A percentile compares a stretch with the other conserved stretches of the same genome.
Evolutionary conservation across 192 early-diverging fungal species (phyloP).

Genomic region (Pilobolus umbonatus): DNA sequence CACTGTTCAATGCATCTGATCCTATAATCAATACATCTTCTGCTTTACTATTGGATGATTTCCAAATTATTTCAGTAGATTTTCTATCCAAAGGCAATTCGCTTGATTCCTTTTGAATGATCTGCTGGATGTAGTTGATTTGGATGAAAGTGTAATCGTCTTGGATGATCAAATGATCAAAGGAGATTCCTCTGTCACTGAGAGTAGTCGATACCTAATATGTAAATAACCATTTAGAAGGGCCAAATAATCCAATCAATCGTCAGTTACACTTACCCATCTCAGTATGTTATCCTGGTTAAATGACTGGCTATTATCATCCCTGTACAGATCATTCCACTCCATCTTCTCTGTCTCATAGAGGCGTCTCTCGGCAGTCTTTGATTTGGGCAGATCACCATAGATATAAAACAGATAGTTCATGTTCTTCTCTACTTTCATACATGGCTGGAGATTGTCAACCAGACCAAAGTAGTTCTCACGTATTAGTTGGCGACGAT

Average conservation of each 20-base stretch:
- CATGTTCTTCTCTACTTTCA: slow-evolving; percentile 30
- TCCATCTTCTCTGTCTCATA: slow-evolving; percentile 50
- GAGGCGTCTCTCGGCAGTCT: slow-evolving; percentile 26
- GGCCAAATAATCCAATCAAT: neutral
- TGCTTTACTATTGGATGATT: slow-evolving; percentile 10
- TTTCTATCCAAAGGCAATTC: neutral
- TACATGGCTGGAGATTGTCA: slow-evolving; percentile 50
- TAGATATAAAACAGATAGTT: slow-evolving; percentile 46
- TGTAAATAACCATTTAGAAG: neutral
- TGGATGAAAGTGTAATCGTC: slow-evolving; percentile 34
- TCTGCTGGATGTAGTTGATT: slow-evolving; percentile 22
- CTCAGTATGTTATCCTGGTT: slow-evolving; percentile 17
- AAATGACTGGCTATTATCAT: neutral
- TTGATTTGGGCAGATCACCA: slow-evolving; percentile 27
- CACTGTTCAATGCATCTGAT: slow-evolving; percentile 16
- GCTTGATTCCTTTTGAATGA: slow-evolving; percentile 7
- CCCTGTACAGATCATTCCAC: slow-evolving; percentile 39
- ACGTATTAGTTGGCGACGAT: slow-evolving; percentile 44
- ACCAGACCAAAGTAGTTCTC: slow-evolving; percentile 48
- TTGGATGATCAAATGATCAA: slow-evolving; percentile 39
- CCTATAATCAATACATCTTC: slow-evolving; percentile 31
- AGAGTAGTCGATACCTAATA: slow-evolving; percentile 20
- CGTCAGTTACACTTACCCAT: slow-evolving; percentile 22
- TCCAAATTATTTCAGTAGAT: slow-evolving; percentile 3
- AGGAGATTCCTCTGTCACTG: slow-evolving; percentile 24